These are phyloP conservation scores for Candida sp. DNA, from an alignment of 1,139 yeast genomes.

Conservation along the genomic window DNA sequence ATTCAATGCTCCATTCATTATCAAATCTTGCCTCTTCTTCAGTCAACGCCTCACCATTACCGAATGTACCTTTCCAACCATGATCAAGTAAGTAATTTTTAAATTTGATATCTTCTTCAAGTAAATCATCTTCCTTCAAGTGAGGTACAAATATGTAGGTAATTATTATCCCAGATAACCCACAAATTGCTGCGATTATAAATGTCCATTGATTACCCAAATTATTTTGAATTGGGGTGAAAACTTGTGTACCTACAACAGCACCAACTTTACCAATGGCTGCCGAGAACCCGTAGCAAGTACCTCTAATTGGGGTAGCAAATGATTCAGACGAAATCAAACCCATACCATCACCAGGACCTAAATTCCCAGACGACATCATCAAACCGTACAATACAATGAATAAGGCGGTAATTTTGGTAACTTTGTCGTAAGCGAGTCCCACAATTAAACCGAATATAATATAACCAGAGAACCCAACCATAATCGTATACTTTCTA, in stretches of 20 bases:
- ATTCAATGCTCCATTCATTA: constrained; percentile 1
- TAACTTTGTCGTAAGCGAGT: constrained; percentile 37
- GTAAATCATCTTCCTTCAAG: constrained; percentile 61
- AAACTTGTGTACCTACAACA: constrained; percentile 44
- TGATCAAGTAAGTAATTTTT: constrained; percentile 57
- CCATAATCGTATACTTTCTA: constrained; percentile 42
- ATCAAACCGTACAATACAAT: constrained; percentile 47
- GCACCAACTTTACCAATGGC: constrained; percentile 54
- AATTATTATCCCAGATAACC: constrained; percentile 58
- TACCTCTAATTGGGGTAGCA: constrained; percentile 77
- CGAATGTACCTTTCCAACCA: constrained; percentile 67
- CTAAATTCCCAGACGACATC: constrained; percentile 59
- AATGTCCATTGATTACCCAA: constrained; percentile 35
- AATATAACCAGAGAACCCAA: constrained; percentile 46
- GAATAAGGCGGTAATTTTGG: constrained; percentile 38
- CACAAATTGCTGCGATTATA: constrained; percentile 69
- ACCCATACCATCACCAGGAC: constrained; percentile 78
- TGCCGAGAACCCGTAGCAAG: constrained; percentile 49
- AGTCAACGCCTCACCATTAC: constrained; percentile 28
- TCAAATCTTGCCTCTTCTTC: constrained; percentile 11
- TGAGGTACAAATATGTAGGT: constrained; percentile 67
- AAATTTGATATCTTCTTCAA: constrained; percentile 62
- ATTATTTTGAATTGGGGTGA: constrained; percentile 38
- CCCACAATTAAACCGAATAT: constrained; percentile 49
- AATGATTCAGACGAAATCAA: constrained; percentile 63